Percentiles rank a stretch among this genome's conserved stretches.
Evolutionary conservation across 163 green algal species (phyloP).

Genomic region (Prototheca wickerhamii): DNA sequence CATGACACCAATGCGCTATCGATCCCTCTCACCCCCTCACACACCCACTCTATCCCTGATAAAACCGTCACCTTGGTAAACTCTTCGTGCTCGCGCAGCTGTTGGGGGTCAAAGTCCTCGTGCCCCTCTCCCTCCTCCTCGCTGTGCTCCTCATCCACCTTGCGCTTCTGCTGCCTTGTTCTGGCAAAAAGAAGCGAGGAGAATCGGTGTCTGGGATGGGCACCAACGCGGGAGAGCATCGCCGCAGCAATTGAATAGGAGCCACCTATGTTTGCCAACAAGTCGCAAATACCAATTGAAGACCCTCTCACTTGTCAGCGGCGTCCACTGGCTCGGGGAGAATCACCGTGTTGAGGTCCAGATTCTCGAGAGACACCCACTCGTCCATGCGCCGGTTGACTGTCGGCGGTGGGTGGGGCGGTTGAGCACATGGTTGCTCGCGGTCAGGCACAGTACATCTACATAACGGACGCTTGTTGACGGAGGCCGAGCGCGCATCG

Average conservation of each 20-base stretch:
- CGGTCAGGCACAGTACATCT: too few species aligned
- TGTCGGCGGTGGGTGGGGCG: conserved; percentile 19
- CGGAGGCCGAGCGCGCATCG: too few species aligned
- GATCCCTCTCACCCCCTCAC: too few species aligned
- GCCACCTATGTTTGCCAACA: neutral
- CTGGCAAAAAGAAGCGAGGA: neutral
- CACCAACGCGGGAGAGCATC: neutral
- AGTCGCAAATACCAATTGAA: neutral
- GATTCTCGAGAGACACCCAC: conserved; percentile 69
- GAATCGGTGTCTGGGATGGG: neutral
- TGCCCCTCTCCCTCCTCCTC: conserved; percentile 69
- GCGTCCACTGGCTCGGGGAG: conserved; percentile 24
- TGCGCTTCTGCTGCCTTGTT: conserved; percentile 35
- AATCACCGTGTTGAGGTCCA: conserved; percentile 63
- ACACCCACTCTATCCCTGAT: too few species aligned
- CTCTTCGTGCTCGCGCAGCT: conserved; percentile 93
- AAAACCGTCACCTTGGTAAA: too few species aligned
- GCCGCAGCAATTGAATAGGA: neutral
- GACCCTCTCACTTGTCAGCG: conserved; percentile 7
- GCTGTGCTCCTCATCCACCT: conserved; percentile 57
- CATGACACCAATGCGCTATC: too few species aligned
- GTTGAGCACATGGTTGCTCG: neutral
- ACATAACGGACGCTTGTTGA: too few species aligned
- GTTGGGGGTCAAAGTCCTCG: conserved; percentile 79
- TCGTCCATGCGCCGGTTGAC: conserved; percentile 94